Percentiles rank a stretch among this genome's conserved stretches.
Evolutionary conservation across 306 rosid genomes (phyloP).

Genomic region (Elaeagnus macrophylla): DNA sequence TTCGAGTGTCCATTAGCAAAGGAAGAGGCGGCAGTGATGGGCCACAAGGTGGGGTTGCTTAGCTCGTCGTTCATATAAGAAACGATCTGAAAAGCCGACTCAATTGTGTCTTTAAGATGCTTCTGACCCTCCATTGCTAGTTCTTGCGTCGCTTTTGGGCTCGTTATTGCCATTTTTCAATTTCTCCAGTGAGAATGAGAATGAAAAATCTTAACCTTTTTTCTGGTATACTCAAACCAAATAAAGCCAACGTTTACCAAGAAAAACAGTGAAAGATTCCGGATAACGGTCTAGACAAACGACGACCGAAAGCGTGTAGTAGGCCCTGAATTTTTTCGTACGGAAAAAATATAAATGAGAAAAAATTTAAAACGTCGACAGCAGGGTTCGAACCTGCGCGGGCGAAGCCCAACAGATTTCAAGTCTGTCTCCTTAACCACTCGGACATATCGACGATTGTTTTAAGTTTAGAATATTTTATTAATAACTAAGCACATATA

Average conservation of each 20-base stretch:
- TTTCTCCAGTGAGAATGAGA: background rate
- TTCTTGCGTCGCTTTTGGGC: conserved; percentile 58
- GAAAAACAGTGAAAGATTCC: no score
- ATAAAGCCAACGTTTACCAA: no score
- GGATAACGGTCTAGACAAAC: background rate
- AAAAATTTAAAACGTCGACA: conserved; percentile 22
- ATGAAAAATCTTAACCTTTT: conserved; percentile 40
- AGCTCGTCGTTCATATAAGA: conserved; percentile 96
- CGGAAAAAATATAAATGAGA: background rate
- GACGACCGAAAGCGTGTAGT: background rate
- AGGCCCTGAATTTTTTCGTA: background rate
- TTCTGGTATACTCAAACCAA: background rate
- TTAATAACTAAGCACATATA: background rate
- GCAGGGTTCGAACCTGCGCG: conserved; percentile 65
- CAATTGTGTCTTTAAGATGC: conserved; percentile 75
- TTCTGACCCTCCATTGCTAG: conserved; percentile 77
- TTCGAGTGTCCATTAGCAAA: conserved; percentile 28
- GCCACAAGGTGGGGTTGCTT: conserved; percentile 78
- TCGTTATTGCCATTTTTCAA: background rate
- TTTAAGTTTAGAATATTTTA: no score
- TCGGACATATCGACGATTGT: conserved; percentile 33
- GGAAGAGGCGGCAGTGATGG: conserved; percentile 35
- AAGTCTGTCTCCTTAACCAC: conserved; percentile 63
- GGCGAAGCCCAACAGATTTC: conserved; percentile 54
- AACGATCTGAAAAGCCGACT: conserved; percentile 80